Percentiles rank a stretch among this genome's conserved stretches.
phyloP scores from a whole-genome alignment of 2,329 filamentous ascomycete species.

The Ceratocystis albifundus region DNA sequence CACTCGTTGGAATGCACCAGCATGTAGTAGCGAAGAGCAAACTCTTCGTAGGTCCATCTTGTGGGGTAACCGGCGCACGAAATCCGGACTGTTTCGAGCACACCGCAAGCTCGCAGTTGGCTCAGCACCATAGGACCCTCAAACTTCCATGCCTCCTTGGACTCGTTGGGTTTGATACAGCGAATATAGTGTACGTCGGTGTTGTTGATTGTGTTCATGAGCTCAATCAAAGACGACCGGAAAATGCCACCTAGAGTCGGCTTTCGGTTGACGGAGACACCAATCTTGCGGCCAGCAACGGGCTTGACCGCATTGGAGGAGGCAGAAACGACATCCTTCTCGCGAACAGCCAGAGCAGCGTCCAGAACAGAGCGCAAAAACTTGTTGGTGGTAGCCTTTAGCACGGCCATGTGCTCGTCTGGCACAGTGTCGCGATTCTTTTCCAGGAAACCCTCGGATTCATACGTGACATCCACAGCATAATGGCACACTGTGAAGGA shows the following conservation, averaged over 20 bases:
- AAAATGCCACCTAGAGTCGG: constrained; percentile 97
- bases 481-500: constrained; percentile 98
- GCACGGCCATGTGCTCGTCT: constrained; percentile 92
- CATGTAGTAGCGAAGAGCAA: constrained; percentile 97
- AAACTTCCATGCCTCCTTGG: constrained; percentile 93
- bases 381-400: constrained; percentile 68
- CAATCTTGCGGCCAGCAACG: constrained; percentile 71
- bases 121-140: constrained; percentile 98
- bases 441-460: constrained; percentile 97
- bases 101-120: constrained; percentile 94
- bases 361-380: constrained; percentile 80
- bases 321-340: constrained; percentile 65
- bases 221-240: constrained; percentile 93
- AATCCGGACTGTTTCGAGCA: constrained; percentile 94
- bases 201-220: constrained; percentile 95
- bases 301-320: constrained; percentile 64
- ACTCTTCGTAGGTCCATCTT: constrained; percentile 97
- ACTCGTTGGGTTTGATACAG: constrained; percentile 98
- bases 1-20: constrained; percentile 78
- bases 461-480: constrained; percentile 93
- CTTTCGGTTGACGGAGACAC: constrained; percentile 87
- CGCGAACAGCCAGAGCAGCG: constrained; percentile 72
- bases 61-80: constrained; percentile 96
- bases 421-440: constrained; percentile 98
- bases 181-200: constrained; percentile 98